Base-by-base conservation (phyloP, 441 rosid genomes). In the Flueggea neowawraea region DNA sequence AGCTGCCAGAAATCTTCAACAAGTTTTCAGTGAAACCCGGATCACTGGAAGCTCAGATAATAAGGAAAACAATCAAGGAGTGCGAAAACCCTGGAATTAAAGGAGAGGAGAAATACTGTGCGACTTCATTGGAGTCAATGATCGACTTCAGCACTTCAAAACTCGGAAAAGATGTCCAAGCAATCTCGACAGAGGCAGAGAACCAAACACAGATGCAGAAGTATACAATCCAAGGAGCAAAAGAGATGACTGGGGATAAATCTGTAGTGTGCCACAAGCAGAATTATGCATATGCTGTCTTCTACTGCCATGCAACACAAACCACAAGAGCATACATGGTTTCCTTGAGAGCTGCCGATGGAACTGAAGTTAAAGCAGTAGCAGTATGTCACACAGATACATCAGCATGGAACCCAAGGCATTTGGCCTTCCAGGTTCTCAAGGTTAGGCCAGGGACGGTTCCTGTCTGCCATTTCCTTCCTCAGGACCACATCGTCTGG, bases 401-500 rank as follows among this genome's bases (percentile, higher is more conserved):
- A 12, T 85, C 92, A 8, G 80, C 80, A 16, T 92, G 98, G 98
- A 90, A 92, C 81, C 91, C 96, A 0, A 84, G 83, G 73, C 98
- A 92, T 71, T 67, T 90, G 80, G 98, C 98, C 53, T 92, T 92
- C 60, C 93, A 83, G 72, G 83, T 88, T 48, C 90, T 89, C 52
- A 82, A 86, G 15, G 91, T 92, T 52, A 74, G 83, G 85, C 96
- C 95, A 12, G 98, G 96, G 63, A 82, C 79, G 6, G 66, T 84
- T 61, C 96, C 98, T 5, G 51, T 89, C 62, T 89, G 98, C 73
- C 98, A 92, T 64, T 90, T 89, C 80, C 94, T 90, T 68, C 95
- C 95, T 3, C 80, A 88, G 80, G 87, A 82, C 55, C 91, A 88
- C 69, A 77, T 86, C 33, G 89, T 92, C 45, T 90, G 96, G 96